Percentiles rank a stretch among this genome's conserved stretches.
Evolutionary conservation across 2,329 filamentous ascomycete species (phyloP).

Genomic region (Pseudogymnoascus sp.): DNA sequence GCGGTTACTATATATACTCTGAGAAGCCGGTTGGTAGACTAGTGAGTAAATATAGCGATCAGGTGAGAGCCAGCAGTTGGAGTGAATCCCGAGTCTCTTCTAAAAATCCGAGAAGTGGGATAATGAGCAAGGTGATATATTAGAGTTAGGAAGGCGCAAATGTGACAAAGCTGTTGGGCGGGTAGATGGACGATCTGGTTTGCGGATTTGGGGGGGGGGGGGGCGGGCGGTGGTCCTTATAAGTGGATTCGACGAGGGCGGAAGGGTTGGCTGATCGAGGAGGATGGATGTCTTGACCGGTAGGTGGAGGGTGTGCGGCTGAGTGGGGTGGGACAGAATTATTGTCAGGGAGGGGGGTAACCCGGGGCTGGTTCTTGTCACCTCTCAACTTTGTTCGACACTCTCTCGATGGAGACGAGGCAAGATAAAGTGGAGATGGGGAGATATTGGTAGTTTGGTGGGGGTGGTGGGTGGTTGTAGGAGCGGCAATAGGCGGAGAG

Average conservation of each 20-base stretch:
- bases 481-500: background rate
- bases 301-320: background rate
- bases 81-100: background rate
- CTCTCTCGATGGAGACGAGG: background rate
- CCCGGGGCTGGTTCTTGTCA: background rate
- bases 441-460: background rate
- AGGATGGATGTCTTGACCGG: background rate
- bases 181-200: background rate
- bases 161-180: background rate
- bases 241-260: background rate
- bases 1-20: background rate
- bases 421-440: background rate
- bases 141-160: background rate
- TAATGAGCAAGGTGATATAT: background rate
- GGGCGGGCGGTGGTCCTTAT: background rate
- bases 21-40: background rate
- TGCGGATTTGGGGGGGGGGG: background rate
- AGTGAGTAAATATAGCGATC: background rate
- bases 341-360: background rate
- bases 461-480: background rate
- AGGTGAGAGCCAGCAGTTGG: background rate
- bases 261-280: background rate
- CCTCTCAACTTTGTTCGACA: background rate
- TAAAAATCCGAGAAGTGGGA: background rate
- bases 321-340: background rate